Evolutionary conservation across 2,329 filamentous ascomycete genomes (phyloP), one percentile per base, ranked within the genome.

Genomic region (Fusarium staphyleae): DNA sequence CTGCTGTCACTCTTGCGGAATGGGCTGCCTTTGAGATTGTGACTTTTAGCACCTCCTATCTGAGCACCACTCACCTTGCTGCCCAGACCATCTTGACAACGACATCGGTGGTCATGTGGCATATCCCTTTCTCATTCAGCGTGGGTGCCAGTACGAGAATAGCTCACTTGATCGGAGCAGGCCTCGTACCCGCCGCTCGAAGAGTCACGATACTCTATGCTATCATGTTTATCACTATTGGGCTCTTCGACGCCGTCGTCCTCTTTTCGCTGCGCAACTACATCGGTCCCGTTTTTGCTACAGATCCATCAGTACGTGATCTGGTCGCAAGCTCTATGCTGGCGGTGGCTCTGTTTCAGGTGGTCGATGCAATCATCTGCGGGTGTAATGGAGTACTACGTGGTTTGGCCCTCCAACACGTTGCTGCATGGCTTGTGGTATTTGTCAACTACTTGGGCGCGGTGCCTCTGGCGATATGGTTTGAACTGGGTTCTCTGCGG

Each of bases 21-120:
- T 77, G 75, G 75, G 67, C 69, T 10, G 75, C 75, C 3, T 76
- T 74, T 40, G 75, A 78, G 65, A 69, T 79, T 14, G 59, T 79
- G 10, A 78, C 75, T 1, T 69, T 80, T 6, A 75, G 75, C 63
- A 75, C 77, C 0, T 77, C 75, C 5, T 78, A 78, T 57, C 66
- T 79, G 29, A 72, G 73, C 60, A 78, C 76, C 1, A 68, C 69
- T 5, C 72, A 77, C 41, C 69, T 78, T 1, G 76, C 76, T 3
- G 74, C 75, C 6, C 75, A 78, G 57, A 74, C 74, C 4, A 67
- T 78, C 10, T 52, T 78, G 52, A 75, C 70, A 5, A 77, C 75
- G 0, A 69, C 74, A 1, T 75, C 74, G 3, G 68, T 76, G 15
- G 68, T 77, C 1, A 69, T 72, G 36, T 78, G 75, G 74, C 75